phyloP scores from a whole-genome alignment of 2,329 filamentous ascomycete species.

The Xylariales sp. region DNA sequence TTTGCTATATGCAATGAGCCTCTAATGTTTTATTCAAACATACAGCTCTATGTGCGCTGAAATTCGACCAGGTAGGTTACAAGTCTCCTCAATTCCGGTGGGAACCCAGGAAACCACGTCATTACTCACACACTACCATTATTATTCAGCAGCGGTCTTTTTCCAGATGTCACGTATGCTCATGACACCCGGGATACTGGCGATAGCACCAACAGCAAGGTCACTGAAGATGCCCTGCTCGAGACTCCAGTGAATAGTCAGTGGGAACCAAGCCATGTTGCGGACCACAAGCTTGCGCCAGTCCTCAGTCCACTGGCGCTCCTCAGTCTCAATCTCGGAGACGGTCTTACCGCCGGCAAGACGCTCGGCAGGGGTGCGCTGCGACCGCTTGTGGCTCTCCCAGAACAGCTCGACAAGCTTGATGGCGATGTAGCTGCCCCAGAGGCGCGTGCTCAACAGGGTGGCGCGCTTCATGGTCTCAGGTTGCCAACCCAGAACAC shows the following conservation, averaged over 20 bases:
- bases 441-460: slow-evolving; percentile 73
- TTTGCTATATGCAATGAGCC: no score
- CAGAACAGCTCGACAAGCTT: slow-evolving; percentile 64
- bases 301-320: slow-evolving; percentile 36
- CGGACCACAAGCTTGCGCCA: slow-evolving; percentile 66
- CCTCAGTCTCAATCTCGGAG: slow-evolving; percentile 22
- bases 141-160: slow-evolving; percentile 20
- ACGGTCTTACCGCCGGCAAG: slow-evolving; percentile 37
- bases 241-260: slow-evolving; percentile 80
- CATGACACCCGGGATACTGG: slow-evolving; percentile 33
- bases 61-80: no score
- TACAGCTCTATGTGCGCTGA: no score
- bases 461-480: slow-evolving; percentile 58
- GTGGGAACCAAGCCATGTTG: slow-evolving; percentile 73
- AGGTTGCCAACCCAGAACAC: slow-evolving; percentile 57
- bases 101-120: no score
- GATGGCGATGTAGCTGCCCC: slow-evolving; percentile 72
- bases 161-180: slow-evolving; percentile 27
- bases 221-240: slow-evolving; percentile 61
- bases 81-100: no score
- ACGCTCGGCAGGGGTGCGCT: slow-evolving; percentile 29
- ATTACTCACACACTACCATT: not conserved
- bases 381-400: slow-evolving; percentile 33
- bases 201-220: slow-evolving; percentile 53
- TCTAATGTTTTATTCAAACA: no score